Conservation (phyloP, 768 basidiomycete species). For the Coprinopsis cinerea region DNA sequence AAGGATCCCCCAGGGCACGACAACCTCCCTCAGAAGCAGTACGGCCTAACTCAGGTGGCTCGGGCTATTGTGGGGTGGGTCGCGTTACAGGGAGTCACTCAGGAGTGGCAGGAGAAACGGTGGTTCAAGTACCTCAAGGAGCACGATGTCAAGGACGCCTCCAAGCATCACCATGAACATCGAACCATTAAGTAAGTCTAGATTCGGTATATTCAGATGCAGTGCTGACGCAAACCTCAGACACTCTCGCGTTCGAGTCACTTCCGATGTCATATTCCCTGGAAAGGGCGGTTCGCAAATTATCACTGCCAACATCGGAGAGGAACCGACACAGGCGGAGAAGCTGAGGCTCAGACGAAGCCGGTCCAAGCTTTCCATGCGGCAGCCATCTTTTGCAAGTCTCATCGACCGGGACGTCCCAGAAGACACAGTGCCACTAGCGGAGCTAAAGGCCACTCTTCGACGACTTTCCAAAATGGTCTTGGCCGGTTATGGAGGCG, state of each 20-base stretch:
- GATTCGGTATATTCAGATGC: not conserved
- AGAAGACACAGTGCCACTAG: constrained; percentile 23
- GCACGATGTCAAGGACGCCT: constrained; percentile 51
- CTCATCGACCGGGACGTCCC: constrained; percentile 10
- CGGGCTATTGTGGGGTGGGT: constrained; percentile 76
- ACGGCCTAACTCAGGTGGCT: constrained; percentile 59
- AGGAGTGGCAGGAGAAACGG: constrained; percentile 69
- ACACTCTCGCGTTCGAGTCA: constrained; percentile 63
- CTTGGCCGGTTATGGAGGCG: constrained; percentile 80
- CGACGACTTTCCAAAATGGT: constrained; percentile 79
- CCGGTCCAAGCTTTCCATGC: constrained; percentile 1
- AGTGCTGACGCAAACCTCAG: constrained; percentile 18
- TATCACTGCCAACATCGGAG: constrained; percentile 78
- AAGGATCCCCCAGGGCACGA: constrained; percentile 38
- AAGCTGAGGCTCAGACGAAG: not conserved
- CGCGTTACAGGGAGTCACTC: constrained; percentile 74
- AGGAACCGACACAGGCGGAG: constrained; percentile 28
- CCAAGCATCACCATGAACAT: constrained; percentile 22
- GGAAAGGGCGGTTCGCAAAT: constrained; percentile 60
- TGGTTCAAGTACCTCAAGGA: constrained; percentile 67
- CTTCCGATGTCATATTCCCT: constrained; percentile 65
- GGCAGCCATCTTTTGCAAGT: constrained; percentile 16
- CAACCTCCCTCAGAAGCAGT: constrained; percentile 51
- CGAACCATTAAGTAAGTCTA: constrained; percentile 27
- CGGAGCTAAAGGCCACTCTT: constrained; percentile 62